Conservation (phyloP, 805 yeast species). For the Ogataea ganodermae region DNA sequence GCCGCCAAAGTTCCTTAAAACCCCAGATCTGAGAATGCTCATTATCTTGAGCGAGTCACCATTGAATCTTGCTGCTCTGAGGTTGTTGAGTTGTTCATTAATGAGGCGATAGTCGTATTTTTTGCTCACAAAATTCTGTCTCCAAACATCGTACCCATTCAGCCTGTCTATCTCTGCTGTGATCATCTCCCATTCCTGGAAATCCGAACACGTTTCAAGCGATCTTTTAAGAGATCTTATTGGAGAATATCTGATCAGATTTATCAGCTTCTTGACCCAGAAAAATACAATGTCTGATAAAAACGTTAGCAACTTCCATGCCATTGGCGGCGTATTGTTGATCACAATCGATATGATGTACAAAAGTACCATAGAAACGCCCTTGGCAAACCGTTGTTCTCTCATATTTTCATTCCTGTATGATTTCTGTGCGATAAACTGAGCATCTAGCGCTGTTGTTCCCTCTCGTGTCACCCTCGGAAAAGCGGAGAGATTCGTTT, state of each 20-base stretch:
- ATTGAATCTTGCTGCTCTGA: slow-evolving; percentile 61
- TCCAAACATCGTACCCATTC: slow-evolving; percentile 63
- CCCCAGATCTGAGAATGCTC: slow-evolving; percentile 75
- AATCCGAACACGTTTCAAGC: slow-evolving; percentile 50
- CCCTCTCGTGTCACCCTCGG: no score
- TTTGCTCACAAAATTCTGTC: slow-evolving; percentile 78
- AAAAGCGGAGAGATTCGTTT: no score
- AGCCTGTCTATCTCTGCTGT: slow-evolving; percentile 52
- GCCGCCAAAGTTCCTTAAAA: slow-evolving; percentile 89
- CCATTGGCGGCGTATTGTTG: slow-evolving; percentile 27
- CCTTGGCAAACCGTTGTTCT: slow-evolving; percentile 16
- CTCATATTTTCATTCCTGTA: slow-evolving; percentile 6
- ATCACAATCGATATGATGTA: slow-evolving; percentile 17
- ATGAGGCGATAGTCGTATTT: slow-evolving; percentile 85
- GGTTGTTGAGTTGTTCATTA: slow-evolving; percentile 64
- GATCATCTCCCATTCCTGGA: slow-evolving; percentile 68
- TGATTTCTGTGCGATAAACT: no score
- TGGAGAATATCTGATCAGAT: slow-evolving; percentile 22
- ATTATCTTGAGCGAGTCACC: slow-evolving; percentile 60
- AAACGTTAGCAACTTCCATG: slow-evolving; percentile 37
- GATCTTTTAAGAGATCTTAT: slow-evolving; percentile 22
- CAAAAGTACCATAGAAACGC: slow-evolving; percentile 20
- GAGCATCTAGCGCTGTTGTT: no score
- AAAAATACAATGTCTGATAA: slow-evolving; percentile 46
- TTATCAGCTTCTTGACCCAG: slow-evolving; percentile 41